Evolutionary conservation across 495 filamentous ascomycete genomes (phyloP).

Genomic region (Daldinia grandis): DNA sequence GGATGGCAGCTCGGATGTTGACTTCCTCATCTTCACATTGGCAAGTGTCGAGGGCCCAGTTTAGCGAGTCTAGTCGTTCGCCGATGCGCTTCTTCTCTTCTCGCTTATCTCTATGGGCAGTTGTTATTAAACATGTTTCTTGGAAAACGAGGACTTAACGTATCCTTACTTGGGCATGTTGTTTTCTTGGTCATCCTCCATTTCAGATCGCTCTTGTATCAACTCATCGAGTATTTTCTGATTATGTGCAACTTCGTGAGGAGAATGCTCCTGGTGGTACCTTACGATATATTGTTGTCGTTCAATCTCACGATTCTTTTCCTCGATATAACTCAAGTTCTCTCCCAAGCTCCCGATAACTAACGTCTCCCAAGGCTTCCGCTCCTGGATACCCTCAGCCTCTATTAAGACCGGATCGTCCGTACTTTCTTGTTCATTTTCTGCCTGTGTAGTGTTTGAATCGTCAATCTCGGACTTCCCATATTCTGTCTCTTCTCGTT

Average conservation of each 20-base stretch:
- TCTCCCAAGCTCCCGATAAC: constrained; percentile 47
- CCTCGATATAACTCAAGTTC: constrained; percentile 51
- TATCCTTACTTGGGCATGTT: constrained; percentile 50
- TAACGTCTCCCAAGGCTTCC: constrained; percentile 44
- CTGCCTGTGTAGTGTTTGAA: neutral
- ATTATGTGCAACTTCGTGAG: constrained; percentile 37
- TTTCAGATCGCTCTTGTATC: constrained; percentile 44
- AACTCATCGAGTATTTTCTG: constrained; percentile 43
- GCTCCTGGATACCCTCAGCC: constrained; percentile 1
- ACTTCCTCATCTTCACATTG: constrained; percentile 50
- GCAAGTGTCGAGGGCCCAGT: constrained; percentile 44
- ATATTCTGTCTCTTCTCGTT: neutral
- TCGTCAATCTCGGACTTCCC: neutral
- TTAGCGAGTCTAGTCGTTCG: constrained; percentile 45
- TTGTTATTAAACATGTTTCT: constrained; percentile 14
- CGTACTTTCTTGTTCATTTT: constrained; percentile 2
- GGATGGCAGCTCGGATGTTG: constrained; percentile 56
- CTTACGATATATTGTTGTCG: constrained; percentile 46
- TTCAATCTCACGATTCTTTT: constrained; percentile 51
- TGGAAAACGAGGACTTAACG: neutral
- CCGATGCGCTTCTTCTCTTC: constrained; percentile 43
- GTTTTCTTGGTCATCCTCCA: constrained; percentile 53
- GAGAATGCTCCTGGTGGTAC: constrained; percentile 45
- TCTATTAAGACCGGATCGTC: neutral
- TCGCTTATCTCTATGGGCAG: constrained; percentile 25